phyloP scores from a whole-genome alignment of 2,329 filamentous ascomycete genomes.

The Lachnellula subtilissima region DNA sequence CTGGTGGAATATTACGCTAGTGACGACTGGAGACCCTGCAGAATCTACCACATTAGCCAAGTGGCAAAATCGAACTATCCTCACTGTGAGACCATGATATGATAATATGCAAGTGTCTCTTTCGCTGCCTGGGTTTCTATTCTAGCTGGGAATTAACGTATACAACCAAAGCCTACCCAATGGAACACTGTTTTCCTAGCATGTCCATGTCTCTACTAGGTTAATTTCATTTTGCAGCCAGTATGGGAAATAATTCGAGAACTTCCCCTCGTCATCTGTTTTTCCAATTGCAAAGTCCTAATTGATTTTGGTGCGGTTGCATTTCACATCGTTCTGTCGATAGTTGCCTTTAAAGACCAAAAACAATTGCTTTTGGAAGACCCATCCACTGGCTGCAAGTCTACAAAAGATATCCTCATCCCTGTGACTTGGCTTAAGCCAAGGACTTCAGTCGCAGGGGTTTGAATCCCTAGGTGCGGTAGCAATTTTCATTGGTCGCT shows the following conservation, averaged over 20 bases:
- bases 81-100: neutral
- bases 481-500: neutral
- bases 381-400: too few relatives aligned
- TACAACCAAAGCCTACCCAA: too few relatives aligned
- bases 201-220: too few relatives aligned
- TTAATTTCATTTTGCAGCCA: too few relatives aligned
- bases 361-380: too few relatives aligned
- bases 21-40: neutral
- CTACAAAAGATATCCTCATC: neutral
- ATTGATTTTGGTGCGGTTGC: too few relatives aligned
- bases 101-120: neutral
- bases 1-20: neutral
- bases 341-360: too few relatives aligned
- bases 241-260: too few relatives aligned
- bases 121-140: neutral
- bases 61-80: neutral
- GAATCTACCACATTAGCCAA: neutral
- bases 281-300: too few relatives aligned
- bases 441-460: neutral
- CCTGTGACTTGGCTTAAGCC: neutral
- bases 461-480: neutral
- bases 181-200: too few relatives aligned
- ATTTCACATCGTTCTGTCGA: too few relatives aligned
- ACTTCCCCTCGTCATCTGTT: too few relatives aligned
- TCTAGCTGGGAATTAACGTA: neutral